phyloP scores from a whole-genome alignment of 2,329 filamentous ascomycete genomes.

The Ceratocystis huliohia region DNA sequence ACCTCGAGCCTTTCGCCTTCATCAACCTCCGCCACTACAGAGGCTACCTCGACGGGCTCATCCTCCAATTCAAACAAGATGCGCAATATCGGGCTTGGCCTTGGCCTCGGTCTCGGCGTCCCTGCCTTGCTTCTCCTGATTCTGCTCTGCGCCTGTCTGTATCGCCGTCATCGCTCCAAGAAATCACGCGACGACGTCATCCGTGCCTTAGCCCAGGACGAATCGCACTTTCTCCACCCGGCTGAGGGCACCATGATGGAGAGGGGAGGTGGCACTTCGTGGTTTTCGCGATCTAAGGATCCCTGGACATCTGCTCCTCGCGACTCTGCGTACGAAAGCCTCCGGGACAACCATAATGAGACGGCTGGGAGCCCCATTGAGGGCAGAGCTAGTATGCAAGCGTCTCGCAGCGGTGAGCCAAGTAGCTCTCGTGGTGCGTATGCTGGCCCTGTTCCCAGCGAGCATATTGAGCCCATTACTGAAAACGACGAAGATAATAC shows the following conservation, averaged over 20 bases:
- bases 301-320: conserved; percentile 21
- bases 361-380: conserved; percentile 27
- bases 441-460: conserved; percentile 22
- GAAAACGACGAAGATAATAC: conserved; percentile 39
- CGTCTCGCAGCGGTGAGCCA: conserved; percentile 11
- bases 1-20: conserved; percentile 5
- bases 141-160: conserved; percentile 39
- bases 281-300: conserved; percentile 24
- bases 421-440: conserved; percentile 21
- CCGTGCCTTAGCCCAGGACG: conserved; percentile 38
- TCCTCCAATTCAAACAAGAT: conserved; percentile 10
- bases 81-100: conserved; percentile 41
- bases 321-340: conserved; percentile 29
- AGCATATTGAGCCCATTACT: conserved; percentile 24
- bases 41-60: not conserved
- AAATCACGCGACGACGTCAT: conserved; percentile 35
- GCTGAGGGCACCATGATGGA: conserved; percentile 33
- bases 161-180: conserved; percentile 27
- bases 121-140: conserved; percentile 37
- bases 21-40: conserved; percentile 15
- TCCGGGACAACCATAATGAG: conserved; percentile 30
- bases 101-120: conserved; percentile 53
- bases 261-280: conserved; percentile 27
- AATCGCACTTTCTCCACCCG: conserved; percentile 32
- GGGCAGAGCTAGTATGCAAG: conserved; percentile 23